Base-by-base conservation (phyloP, 495 filamentous ascomycete genomes). In the Neurospora africana region DNA sequence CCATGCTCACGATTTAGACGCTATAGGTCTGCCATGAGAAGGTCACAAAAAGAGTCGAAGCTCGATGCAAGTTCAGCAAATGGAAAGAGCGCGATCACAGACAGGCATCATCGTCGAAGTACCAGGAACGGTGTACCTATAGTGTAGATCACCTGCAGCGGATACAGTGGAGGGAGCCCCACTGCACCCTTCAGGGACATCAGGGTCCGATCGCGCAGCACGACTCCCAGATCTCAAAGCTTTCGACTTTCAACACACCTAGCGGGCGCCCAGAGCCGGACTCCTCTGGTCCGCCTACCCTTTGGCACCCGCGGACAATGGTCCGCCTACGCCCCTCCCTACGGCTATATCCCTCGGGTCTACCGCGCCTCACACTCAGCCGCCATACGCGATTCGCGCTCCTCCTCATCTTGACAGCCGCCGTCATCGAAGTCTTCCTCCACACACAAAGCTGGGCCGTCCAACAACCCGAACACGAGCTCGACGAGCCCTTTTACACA, bases 401-500 rank as follows among this genome's bases (percentile, higher is more conserved):
- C 2, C 36, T 76, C 61, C 15, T 78, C 30, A 30, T 74, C 21
- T 1, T 74, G 21, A 9, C 76, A 30, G 77, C 77, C 19, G 70
- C 71, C 41, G 6, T 82, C 33, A 11, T 79, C 70, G 79, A 84
- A 67, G 74, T 79, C 70, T 65, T 71, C 75, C 39, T 76, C 13
- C 83, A 84, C 47, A 71, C 61, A 30, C 74, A 70, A 8, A 70
- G 68, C 19, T 82, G 68, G 58, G 72, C 72, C 58, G 78, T 83
- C 30, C 78, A 70, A 8, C 75, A 78, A 0, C 82, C 82, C 23
- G 47, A 58, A 5, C 74, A 74, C 69, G 79, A 84, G 39, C 79
- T 82, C 70, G 83, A 85, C 72, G 75, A 75, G 27, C 83, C 83
- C 71, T 85, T 85, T 74, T 78, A 81, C 71, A 76, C 75, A 17